A percentile compares a stretch with the other conserved stretches of the same genome.
These are phyloP conservation scores for Hygrophila difformis DNA, from an alignment of 257 asterid species.

Conservation along the genomic window DNA sequence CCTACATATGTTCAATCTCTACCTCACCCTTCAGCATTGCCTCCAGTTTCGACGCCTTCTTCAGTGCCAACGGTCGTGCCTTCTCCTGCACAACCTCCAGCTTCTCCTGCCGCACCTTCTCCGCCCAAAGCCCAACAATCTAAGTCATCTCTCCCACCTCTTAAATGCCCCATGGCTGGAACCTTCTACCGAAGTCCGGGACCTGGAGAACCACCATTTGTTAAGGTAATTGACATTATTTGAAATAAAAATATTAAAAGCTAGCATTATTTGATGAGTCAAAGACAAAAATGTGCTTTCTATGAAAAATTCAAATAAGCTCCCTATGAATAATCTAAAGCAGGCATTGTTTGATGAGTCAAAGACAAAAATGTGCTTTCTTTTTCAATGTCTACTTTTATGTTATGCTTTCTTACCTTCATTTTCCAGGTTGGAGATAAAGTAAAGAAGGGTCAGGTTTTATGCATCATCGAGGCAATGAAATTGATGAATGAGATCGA, in stretches of 20 bases:
- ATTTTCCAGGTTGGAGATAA: slow-evolving; percentile 69
- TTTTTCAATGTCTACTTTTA: slow-evolving; percentile 6
- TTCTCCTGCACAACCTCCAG: slow-evolving; percentile 29
- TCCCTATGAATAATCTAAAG: neutral
- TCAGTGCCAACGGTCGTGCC: slow-evolving; percentile 34
- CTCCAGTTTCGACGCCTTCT: slow-evolving; percentile 37
- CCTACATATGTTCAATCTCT: slow-evolving; percentile 41
- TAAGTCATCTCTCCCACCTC: slow-evolving; percentile 37
- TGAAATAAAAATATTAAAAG: neutral
- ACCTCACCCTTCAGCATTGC: slow-evolving; percentile 35
- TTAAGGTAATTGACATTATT: slow-evolving; percentile 29
- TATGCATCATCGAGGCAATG: slow-evolving; percentile 92
- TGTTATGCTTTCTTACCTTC: neutral
- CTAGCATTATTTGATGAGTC: neutral
- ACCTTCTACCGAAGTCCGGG: slow-evolving; percentile 33
- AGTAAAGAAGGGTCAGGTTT: slow-evolving; percentile 84
- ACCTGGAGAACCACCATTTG: slow-evolving; percentile 36
- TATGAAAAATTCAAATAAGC: too few species aligned
- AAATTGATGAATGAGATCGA: slow-evolving; percentile 95
- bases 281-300: too few species aligned
- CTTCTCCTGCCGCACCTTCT: slow-evolving; percentile 16
- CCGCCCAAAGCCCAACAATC: slow-evolving; percentile 43
- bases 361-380: slow-evolving; percentile 5
- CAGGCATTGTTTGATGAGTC: too few species aligned
- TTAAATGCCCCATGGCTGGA: slow-evolving; percentile 43